phyloP scores from a whole-genome alignment of 495 filamentous ascomycete species.

The Aspergillus nanangensis region DNA sequence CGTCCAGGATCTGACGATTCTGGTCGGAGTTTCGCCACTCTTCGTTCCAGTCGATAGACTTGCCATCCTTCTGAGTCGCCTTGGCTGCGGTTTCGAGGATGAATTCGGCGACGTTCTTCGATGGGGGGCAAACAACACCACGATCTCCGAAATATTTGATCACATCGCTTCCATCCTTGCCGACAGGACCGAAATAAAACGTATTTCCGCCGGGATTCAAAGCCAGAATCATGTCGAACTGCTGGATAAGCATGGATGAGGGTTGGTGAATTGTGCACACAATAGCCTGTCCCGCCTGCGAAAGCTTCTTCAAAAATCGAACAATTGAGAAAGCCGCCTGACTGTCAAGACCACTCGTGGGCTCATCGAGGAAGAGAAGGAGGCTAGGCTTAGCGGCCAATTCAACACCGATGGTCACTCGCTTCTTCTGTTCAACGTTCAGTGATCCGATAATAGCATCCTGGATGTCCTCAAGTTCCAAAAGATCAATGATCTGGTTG shows the following conservation, averaged over 20 bases:
- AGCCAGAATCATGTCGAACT: slow-evolving; percentile 73
- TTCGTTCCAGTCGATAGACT: slow-evolving; percentile 61
- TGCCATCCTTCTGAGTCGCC: slow-evolving; percentile 43
- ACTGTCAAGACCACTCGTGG: slow-evolving; percentile 77
- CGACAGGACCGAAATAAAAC: slow-evolving; percentile 72
- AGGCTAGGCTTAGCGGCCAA: slow-evolving; percentile 81
- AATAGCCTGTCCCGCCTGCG: slow-evolving; percentile 68
- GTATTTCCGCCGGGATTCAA: slow-evolving; percentile 66
- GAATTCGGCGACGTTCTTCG: slow-evolving; percentile 80
- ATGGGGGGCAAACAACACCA: slow-evolving; percentile 54
- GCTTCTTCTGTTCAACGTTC: slow-evolving; percentile 66
- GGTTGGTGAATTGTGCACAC: slow-evolving; percentile 84
- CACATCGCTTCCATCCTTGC: slow-evolving; percentile 56
- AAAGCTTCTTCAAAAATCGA: slow-evolving; percentile 78
- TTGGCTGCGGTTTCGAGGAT: slow-evolving; percentile 78
- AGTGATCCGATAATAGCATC: slow-evolving; percentile 51
- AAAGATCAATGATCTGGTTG: slow-evolving; percentile 54
- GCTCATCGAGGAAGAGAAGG: slow-evolving; percentile 79
- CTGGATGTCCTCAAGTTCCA: slow-evolving; percentile 53
- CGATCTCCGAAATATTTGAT: slow-evolving; percentile 63
- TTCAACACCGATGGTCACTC: slow-evolving; percentile 89
- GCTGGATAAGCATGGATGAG: slow-evolving; percentile 63
- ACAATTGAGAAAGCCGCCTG: slow-evolving; percentile 82
- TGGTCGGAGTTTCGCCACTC: slow-evolving; percentile 65
- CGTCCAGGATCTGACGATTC: slow-evolving; percentile 44